Conservation (phyloP, 169 alveolate genomes). For the Plasmodium relictum region DNA sequence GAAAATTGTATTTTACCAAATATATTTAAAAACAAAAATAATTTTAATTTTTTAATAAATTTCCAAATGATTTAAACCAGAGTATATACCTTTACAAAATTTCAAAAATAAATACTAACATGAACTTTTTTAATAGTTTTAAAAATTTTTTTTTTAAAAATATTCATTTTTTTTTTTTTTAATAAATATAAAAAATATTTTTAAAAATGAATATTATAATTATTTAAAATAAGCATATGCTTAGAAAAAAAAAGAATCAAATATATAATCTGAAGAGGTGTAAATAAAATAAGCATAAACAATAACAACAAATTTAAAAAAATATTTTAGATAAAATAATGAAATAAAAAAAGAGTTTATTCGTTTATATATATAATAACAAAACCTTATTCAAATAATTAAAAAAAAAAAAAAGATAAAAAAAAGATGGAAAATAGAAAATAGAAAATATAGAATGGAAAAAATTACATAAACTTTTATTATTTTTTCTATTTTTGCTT, state of each 20-base stretch:
- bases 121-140: too few species aligned
- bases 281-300: not conserved
- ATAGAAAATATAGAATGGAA: too few species aligned
- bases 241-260: not conserved
- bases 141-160: too few species aligned
- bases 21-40: too few species aligned
- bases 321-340: not conserved
- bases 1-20: too few species aligned
- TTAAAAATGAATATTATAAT: not conserved
- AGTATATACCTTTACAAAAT: not conserved
- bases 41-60: not conserved
- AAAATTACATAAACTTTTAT: too few species aligned
- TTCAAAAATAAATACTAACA: too few species aligned
- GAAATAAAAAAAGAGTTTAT: not conserved
- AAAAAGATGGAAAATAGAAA: not conserved
- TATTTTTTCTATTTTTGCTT: not conserved
- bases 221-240: not conserved
- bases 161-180: too few species aligned
- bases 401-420: slow-evolving; percentile 22
- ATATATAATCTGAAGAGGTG: not conserved
- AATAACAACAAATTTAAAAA: slow-evolving; percentile 14
- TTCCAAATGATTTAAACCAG: too few species aligned
- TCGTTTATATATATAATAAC: slow-evolving; percentile 16
- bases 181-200: not conserved
- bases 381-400: slow-evolving; percentile 9